Evolutionary conservation across 768 basidiomycete species (phyloP), one percentile per base, ranked within the genome.

Genomic region (Dendrothele bispora): DNA sequence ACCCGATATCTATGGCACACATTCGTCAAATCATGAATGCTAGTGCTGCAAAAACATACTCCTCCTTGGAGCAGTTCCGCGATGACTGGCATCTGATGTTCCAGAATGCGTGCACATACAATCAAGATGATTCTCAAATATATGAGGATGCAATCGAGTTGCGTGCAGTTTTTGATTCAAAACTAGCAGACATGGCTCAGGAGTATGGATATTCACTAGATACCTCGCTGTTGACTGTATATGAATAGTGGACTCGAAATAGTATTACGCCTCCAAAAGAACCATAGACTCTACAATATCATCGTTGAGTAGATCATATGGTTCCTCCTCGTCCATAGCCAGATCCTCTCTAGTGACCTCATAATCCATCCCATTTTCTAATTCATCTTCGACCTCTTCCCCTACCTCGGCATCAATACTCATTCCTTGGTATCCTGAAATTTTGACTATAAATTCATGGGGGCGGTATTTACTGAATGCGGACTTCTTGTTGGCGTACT

Each of bases 401-500:
- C 41, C 30, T n/a, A 34, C n/a, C 11, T 10, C 30, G 28, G 36
- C 42, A 0, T 17, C 18, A 10, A 8, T 30, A 2, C 24, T 21
- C 4, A 32, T n/a, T n/a, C n/a, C n/a, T n/a, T n/a, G n/a, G n/a
- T n/a, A 6, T 1, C 40, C 50, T 1, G 41, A 20, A 35, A 48
- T 48, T 32, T 21, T 6, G 3, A 46, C 48, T 17, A 40, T 52
- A 20, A 52, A 27, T 3, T 5, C 4, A 21, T 52, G 50, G 3
- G 5, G 10, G 8, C 41, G 42, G 39, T 44, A 57, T 27, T 49
- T 51, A 8, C 32, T 39, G 32, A 54, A 57, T 18, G 54, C 55
- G 3, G 21, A 30, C 2, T 41, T 43, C 2, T 30, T 50, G 28
- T 51, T 50, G 2, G 46, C 28, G 39, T 55, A 53, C 15, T 41